Conservation (phyloP, 352 stramenopile species). For the Blastocystis sp. region DNA sequence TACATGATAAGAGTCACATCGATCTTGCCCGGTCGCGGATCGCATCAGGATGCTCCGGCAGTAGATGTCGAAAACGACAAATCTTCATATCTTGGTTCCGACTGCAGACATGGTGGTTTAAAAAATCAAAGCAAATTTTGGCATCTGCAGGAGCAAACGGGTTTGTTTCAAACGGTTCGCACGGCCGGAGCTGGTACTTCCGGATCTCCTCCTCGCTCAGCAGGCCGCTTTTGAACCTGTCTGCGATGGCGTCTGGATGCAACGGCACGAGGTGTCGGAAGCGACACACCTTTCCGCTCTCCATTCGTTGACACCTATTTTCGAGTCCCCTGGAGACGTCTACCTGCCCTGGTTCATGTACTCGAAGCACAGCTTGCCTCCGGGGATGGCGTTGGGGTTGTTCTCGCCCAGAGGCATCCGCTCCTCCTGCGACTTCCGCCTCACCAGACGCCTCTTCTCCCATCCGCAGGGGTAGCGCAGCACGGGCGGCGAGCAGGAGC, state of each 20-base stretch:
- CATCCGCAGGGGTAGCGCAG: background rate
- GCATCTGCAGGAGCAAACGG: conserved; percentile 44
- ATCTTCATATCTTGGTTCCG: background rate
- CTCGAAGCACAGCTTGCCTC: conserved; percentile 49
- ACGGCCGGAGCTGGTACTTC: background rate
- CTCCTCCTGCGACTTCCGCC: background rate
- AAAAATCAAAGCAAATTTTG: conserved; percentile 60
- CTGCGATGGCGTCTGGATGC: conserved; percentile 56
- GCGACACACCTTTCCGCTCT: background rate
- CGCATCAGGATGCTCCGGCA: conserved; percentile 51
- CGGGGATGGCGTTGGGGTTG: conserved; percentile 25
- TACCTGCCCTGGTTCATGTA: conserved; percentile 58
- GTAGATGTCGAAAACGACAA: conserved; percentile 45
- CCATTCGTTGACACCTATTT: conserved; percentile 15
- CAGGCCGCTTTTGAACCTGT: conserved; percentile 10
- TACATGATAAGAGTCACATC: background rate
- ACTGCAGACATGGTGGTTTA: conserved; percentile 32
- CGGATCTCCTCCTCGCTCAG: conserved; percentile 33
- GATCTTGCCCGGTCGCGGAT: background rate
- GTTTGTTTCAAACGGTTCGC: conserved; percentile 10
- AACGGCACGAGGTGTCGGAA: conserved; percentile 36
- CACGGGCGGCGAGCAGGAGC: background rate
- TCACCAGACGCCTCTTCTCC: background rate
- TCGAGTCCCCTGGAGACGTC: background rate
- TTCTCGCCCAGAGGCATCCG: conserved; percentile 14